phyloP scores from a whole-genome alignment of 1,139 yeast genomes.

The Casaregolazyma lundiana region DNA sequence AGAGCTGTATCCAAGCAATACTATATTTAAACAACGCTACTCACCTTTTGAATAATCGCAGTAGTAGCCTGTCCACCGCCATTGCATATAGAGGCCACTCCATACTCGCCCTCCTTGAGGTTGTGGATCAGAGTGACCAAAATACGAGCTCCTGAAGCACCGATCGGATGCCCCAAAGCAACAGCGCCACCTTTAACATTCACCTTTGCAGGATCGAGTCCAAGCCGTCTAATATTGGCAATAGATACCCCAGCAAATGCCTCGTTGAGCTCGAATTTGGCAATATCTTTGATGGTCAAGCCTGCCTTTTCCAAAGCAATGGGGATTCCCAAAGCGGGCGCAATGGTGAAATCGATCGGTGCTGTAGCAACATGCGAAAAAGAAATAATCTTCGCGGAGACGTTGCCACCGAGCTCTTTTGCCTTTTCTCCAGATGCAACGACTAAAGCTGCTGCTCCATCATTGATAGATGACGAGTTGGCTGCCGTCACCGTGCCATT shows the following conservation, averaged over 20 bases:
- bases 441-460: conserved; percentile 89
- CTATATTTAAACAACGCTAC: background rate
- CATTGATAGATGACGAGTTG: conserved; percentile 87
- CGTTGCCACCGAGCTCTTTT: conserved; percentile 60
- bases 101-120: conserved; percentile 77
- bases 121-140: conserved; percentile 73
- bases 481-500: conserved; percentile 95
- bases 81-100: conserved; percentile 91
- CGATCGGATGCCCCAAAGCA: conserved; percentile 92
- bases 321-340: conserved; percentile 88
- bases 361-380: conserved; percentile 95
- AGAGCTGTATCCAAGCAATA: background rate
- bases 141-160: conserved; percentile 92
- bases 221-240: conserved; percentile 70
- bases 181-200: conserved; percentile 96
- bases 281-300: conserved; percentile 41
- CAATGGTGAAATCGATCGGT: conserved; percentile 89
- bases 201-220: conserved; percentile 62
- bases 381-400: conserved; percentile 68
- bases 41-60: conserved; percentile 54
- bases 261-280: conserved; percentile 83
- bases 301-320: conserved; percentile 67
- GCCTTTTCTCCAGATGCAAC: conserved; percentile 72
- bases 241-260: conserved; percentile 91
- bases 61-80: conserved; percentile 98